Conservation (phyloP, 306 rosid genomes). For the Quercus engelmannii region DNA sequence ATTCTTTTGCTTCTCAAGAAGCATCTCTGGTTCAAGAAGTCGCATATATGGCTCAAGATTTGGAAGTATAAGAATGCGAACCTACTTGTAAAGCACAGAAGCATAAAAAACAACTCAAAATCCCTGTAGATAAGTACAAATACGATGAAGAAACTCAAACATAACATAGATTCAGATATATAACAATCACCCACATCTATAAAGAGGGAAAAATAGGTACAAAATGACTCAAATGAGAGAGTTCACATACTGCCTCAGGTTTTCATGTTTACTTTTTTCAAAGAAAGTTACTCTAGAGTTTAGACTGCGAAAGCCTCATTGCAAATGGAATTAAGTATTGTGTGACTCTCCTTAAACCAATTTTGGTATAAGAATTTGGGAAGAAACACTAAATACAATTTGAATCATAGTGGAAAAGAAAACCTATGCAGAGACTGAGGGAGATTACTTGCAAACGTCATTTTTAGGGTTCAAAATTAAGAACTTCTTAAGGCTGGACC, state of each 20-base stretch:
- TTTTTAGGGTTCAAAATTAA: too few species aligned
- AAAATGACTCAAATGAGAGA: neutral
- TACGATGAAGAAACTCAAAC: slow-evolving; percentile 9
- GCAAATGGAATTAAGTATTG: neutral
- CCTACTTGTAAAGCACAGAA: slow-evolving; percentile 39
- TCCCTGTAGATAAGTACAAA: neutral
- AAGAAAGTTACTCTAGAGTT: neutral
- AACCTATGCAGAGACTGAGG: neutral
- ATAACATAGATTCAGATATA: slow-evolving; percentile 5
- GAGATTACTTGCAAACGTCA: neutral
- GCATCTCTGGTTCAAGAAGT: slow-evolving; percentile 85
- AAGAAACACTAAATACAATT: neutral
- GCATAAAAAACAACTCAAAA: slow-evolving; percentile 18
- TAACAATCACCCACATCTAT: neutral
- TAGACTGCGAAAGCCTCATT: neutral
- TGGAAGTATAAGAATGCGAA: slow-evolving; percentile 70
- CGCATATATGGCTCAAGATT: slow-evolving; percentile 67
- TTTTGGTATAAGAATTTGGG: neutral
- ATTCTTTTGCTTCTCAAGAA: slow-evolving; percentile 72
- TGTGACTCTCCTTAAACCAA: neutral
- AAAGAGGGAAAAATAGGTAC: neutral
- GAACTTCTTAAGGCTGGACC: too few species aligned
- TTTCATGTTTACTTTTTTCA: neutral
- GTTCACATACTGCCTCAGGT: neutral
- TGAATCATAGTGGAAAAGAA: neutral